Percentiles rank a stretch among this genome's conserved stretches.
Conservation (phyloP, 768 basidiomycete genomes). For the Russula lepida region DNA sequence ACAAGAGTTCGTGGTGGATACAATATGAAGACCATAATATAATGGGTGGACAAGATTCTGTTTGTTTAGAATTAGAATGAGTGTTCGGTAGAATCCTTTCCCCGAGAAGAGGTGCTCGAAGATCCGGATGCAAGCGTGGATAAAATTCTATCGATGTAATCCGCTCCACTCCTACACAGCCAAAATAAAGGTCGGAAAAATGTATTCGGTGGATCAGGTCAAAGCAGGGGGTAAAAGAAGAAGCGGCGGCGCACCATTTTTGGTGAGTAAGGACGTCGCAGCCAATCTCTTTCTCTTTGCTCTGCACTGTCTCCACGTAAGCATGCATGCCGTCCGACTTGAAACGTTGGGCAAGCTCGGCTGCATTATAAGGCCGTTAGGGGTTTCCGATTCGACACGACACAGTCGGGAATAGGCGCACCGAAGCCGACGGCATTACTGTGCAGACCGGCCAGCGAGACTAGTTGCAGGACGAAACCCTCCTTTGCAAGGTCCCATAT, state of each 20-base stretch:
- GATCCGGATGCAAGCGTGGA: conserved; percentile 81
- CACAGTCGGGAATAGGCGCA: conserved; percentile 28
- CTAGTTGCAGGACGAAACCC: conserved; percentile 85
- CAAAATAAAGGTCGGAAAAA: not conserved
- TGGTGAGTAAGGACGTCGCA: conserved; percentile 91
- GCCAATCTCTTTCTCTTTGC: conserved; percentile 80
- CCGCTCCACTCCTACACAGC: conserved; percentile 69
- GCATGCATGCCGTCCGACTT: conserved; percentile 89
- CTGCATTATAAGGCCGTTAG: conserved; percentile 28
- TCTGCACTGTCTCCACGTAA: conserved; percentile 81
- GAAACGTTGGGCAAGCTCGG: conserved; percentile 71
- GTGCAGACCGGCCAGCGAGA: conserved; percentile 87
- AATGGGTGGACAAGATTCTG: not conserved
- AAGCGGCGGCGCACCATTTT: conserved; percentile 59
- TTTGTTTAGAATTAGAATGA: conserved; percentile 64
- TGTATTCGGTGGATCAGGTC: not conserved
- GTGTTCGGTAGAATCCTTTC: conserved; percentile 87
- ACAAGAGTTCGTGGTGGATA: too few species aligned
- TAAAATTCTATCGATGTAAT: conserved; percentile 82
- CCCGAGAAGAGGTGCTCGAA: conserved; percentile 75
- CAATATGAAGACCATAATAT: too few species aligned
- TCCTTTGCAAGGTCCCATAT: conserved; percentile 88
- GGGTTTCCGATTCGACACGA: not conserved
- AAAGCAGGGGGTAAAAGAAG: not conserved
- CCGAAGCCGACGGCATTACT: conserved; percentile 73